Conservation (phyloP, 1,139 yeast species). For the Geotrichum armillariae region DNA sequence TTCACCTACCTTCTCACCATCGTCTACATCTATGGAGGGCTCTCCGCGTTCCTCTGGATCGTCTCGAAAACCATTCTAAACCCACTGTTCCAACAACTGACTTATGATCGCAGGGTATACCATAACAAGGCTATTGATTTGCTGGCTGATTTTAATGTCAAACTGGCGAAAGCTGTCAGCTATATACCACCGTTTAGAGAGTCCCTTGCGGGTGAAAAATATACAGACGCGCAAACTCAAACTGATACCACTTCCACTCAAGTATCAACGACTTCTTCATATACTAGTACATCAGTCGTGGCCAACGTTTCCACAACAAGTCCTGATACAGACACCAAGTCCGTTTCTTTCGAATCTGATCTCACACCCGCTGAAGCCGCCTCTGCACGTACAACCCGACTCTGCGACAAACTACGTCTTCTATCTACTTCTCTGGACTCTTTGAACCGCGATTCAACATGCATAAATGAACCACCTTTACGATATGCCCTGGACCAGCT, state of each 20-base stretch:
- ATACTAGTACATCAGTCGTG: constrained; percentile 11
- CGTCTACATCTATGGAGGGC: constrained; percentile 39
- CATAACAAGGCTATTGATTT: constrained; percentile 30
- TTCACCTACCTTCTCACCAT: constrained; percentile 34
- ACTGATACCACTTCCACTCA: constrained; percentile 25
- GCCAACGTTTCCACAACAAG: constrained; percentile 11
- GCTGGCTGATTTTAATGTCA: constrained; percentile 27
- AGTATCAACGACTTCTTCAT: constrained; percentile 6
- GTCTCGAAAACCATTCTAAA: constrained; percentile 37
- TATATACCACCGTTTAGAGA: constrained; percentile 29
- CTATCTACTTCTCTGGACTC: constrained; percentile 2
- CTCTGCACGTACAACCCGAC: constrained; percentile 5
- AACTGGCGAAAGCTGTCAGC: constrained; percentile 27
- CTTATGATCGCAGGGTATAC: constrained; percentile 37
- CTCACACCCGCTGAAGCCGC: constrained; percentile 13
- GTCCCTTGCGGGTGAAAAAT: constrained; percentile 26
- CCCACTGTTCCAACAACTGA: constrained; percentile 39
- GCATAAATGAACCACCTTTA: constrained; percentile 10
- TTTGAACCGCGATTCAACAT: neutral
- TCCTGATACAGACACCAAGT: too few relatives aligned
- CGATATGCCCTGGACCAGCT: constrained; percentile 7
- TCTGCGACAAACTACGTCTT: constrained; percentile 3
- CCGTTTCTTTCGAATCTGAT: constrained; percentile 11
- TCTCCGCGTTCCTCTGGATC: constrained; percentile 34
- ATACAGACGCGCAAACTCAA: constrained; percentile 36